Conservation (phyloP, 345 rosid species). For the Salix viminalis region DNA sequence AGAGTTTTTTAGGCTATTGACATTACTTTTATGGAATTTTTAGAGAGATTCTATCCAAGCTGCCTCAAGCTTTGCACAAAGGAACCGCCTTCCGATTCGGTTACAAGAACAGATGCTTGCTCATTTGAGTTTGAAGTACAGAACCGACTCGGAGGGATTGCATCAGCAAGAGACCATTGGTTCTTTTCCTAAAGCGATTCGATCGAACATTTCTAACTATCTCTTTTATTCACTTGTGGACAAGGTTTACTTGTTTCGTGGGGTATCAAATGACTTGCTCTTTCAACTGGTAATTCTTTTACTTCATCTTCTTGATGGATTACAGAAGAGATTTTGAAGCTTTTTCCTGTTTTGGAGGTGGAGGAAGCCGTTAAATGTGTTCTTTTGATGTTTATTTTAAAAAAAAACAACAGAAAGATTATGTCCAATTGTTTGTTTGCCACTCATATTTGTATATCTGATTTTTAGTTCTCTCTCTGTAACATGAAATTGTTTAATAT, state of each 20-base stretch:
- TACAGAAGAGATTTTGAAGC: neutral
- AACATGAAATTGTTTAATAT: constrained; percentile 6
- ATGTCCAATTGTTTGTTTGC: neutral
- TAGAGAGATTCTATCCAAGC: constrained; percentile 88
- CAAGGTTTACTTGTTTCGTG: constrained; percentile 72
- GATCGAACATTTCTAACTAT: constrained; percentile 67
- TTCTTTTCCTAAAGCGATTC: constrained; percentile 83
- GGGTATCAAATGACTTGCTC: constrained; percentile 83
- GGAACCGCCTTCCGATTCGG: constrained; percentile 72
- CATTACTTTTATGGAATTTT: constrained; percentile 7
- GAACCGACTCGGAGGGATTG: constrained; percentile 83
- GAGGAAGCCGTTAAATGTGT: neutral
- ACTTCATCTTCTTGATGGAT: constrained; percentile 1
- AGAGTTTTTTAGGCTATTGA: neutral
- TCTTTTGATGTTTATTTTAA: neutral
- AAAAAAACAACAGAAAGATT: too few relatives aligned
- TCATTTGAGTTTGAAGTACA: constrained; percentile 72
- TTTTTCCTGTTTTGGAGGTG: neutral
- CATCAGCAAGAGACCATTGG: constrained; percentile 87
- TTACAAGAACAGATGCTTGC: constrained; percentile 92
- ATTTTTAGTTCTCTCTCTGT: neutral
- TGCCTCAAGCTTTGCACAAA: constrained; percentile 65
- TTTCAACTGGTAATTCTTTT: constrained; percentile 70
- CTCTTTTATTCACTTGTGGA: constrained; percentile 77
- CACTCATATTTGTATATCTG: neutral